These are phyloP conservation scores for Malassezia furfur DNA, from an alignment of 1,284 basidiomycete species.

Conservation along the genomic window DNA sequence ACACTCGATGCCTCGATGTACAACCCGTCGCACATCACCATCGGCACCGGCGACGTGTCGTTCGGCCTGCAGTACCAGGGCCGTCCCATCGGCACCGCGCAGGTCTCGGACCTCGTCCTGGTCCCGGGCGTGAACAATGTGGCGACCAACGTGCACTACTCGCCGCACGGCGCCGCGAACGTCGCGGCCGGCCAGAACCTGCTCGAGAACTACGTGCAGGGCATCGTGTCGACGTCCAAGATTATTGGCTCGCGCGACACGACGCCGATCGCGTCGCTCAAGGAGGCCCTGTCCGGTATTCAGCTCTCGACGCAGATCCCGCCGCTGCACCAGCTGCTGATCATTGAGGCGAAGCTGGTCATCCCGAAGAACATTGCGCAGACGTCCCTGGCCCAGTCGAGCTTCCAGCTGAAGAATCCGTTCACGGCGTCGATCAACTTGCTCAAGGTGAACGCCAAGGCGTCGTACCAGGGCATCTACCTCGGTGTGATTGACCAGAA, in stretches of 20 bases:
- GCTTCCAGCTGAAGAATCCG: slow-evolving; percentile 57
- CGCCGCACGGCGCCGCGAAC: slow-evolving; percentile 57
- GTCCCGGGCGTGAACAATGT: slow-evolving; percentile 30
- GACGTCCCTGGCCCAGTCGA: slow-evolving; percentile 25
- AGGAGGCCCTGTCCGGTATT: slow-evolving; percentile 60
- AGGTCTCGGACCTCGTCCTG: slow-evolving; percentile 51
- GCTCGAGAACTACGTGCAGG: slow-evolving; percentile 65
- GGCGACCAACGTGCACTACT: slow-evolving; percentile 57
- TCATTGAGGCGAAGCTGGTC: slow-evolving; percentile 49
- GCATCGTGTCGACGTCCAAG: slow-evolving; percentile 56
- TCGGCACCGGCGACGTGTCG: slow-evolving; percentile 60
- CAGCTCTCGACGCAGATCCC: slow-evolving; percentile 60
- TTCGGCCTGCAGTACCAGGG: slow-evolving; percentile 58
- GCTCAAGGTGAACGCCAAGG: slow-evolving; percentile 56
- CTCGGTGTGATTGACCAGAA: slow-evolving; percentile 53
- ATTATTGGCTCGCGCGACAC: slow-evolving; percentile 58
- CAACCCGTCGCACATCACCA: slow-evolving; percentile 59
- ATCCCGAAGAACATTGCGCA: slow-evolving; percentile 47
- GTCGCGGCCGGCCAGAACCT: slow-evolving; percentile 56
- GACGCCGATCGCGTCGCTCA: slow-evolving; percentile 60
- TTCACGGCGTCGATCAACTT: slow-evolving; percentile 69
- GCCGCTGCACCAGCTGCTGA: slow-evolving; percentile 59
- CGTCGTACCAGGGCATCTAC: slow-evolving; percentile 50
- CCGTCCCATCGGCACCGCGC: slow-evolving; percentile 57
- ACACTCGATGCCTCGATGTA: slow-evolving; percentile 53